A percentile compares a stretch with the other conserved stretches of the same genome.
phyloP scores from a whole-genome alignment of 2,329 filamentous ascomycete species.

The Pseudogymnoascus sp. region DNA sequence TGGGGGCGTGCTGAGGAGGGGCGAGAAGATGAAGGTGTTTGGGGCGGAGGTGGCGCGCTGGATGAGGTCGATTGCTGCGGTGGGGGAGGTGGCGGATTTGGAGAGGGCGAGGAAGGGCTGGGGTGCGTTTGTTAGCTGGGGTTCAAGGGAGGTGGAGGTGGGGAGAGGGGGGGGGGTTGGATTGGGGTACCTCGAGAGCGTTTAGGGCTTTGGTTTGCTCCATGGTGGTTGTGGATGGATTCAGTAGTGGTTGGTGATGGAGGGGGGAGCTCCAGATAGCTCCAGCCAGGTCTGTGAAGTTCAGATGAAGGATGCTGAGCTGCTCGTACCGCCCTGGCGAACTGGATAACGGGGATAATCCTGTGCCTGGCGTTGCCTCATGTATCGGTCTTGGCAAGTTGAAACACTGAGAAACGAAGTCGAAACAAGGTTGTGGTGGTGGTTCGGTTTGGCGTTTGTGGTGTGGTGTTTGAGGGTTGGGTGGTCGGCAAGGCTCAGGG shows the following conservation, averaged over 20 bases:
- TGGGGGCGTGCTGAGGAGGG: conserved; percentile 74
- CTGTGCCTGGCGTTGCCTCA: not conserved
- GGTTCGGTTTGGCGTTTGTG: not conserved
- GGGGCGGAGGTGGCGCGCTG: conserved; percentile 80
- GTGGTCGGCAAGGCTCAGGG: not conserved
- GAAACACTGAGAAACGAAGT: not conserved
- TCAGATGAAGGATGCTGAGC: not conserved
- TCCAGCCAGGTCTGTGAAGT: not conserved
- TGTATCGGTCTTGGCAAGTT: not conserved
- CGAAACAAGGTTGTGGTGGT: not conserved
- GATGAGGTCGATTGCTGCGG: conserved; percentile 78
- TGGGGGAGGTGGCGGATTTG: conserved; percentile 74
- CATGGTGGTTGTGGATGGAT: conserved; percentile 39
- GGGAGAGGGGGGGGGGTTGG: not conserved
- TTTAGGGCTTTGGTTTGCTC: conserved; percentile 63
- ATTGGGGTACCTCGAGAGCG: conserved; percentile 47
- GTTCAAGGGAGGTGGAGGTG: not conserved
- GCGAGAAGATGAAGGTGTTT: conserved; percentile 86
- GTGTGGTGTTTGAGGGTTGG: not conserved
- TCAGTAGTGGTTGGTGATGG: conserved; percentile 11
- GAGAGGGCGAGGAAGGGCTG: conserved; percentile 86
- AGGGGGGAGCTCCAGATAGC: conserved; percentile 12
- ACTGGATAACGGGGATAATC: not conserved
- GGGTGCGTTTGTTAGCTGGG: conserved; percentile 32
- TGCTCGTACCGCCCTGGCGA: not conserved